Conservation (phyloP, 2,329 filamentous ascomycete species). For the Moelleriella libera region DNA sequence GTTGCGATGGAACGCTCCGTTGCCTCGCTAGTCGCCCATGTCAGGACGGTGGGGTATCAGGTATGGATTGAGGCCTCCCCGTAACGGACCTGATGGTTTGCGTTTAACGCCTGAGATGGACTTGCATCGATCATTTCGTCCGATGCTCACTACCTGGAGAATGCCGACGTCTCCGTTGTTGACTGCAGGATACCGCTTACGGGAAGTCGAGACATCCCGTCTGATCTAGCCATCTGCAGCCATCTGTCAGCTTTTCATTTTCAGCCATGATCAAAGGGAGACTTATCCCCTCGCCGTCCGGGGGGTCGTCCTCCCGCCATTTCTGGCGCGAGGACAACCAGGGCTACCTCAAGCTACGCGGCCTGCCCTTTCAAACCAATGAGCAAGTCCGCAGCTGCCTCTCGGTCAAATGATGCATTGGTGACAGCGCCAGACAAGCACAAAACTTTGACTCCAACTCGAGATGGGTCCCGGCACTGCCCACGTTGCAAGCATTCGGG, state of each 20-base stretch:
- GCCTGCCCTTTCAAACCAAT: slow-evolving; percentile 20
- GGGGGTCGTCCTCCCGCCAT: slow-evolving; percentile 36
- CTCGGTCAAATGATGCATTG: slow-evolving; percentile 2
- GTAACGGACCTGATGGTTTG: too few relatives aligned
- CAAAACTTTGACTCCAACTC: slow-evolving; percentile 90
- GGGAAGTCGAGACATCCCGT: too few relatives aligned
- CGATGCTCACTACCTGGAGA: too few relatives aligned
- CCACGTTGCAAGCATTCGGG: too few relatives aligned
- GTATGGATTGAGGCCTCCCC: too few relatives aligned
- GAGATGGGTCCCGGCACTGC: slow-evolving; percentile 59
- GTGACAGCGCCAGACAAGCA: slow-evolving; percentile 53
- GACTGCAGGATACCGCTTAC: too few relatives aligned
- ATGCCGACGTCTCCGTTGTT: too few relatives aligned
- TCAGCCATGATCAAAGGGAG: slow-evolving; percentile 1
- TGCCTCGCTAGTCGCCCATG: too few relatives aligned
- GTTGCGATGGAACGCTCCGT: too few relatives aligned
- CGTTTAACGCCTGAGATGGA: too few relatives aligned
- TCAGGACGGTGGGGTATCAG: too few relatives aligned
- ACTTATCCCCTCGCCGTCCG: slow-evolving; percentile 35
- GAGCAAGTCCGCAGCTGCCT: not conserved
- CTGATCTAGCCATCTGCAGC: not conserved
- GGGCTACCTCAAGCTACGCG: slow-evolving; percentile 23
- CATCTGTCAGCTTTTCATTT: slow-evolving; percentile 1
- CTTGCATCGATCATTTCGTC: too few relatives aligned
- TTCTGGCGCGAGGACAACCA: slow-evolving; percentile 35